Evolutionary conservation across 2,329 filamentous ascomycete genomes (phyloP), one percentile per base, ranked within the genome.

Genomic region (Cryphonectria naterciae): DNA sequence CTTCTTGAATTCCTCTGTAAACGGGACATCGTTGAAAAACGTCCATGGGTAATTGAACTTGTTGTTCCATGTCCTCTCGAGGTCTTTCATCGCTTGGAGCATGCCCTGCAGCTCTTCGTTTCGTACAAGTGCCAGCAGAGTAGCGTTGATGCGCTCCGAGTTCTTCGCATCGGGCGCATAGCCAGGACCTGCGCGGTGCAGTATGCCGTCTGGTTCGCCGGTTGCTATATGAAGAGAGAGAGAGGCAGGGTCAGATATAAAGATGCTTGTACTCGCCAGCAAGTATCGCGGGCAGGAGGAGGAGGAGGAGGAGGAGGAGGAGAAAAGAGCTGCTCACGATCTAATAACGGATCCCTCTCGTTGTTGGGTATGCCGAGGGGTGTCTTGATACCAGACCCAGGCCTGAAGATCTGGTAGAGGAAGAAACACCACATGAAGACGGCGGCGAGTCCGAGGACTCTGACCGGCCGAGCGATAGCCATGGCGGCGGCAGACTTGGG

Each of bases 11-110:
- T 98, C 95, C 22, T 96, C 92, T 2, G 92, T 91, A 78, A 99
- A 99, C 22, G 93, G 93, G 67, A 93, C 91, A 78, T 99, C 95
- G 83, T 99, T 99, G 87, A 99, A 97, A 81, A 99, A 99, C 11
- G 94, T 98, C 94, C 96, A 99, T 0, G 96, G 96, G 79, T 99
- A 99, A 85, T 99, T 99, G 88, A 98, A 99, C 79, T 99, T 99
- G 85, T 89, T 86, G 78, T 99, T 99, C 94, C 95, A 99, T 0
- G 95, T 98, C 75, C 92, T 85, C 83, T 99, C 96, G 72, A 99
- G 86, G 78, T 99, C 95, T 69, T 83, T 83, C 93, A 99, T 99
- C 37, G 94, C 94, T 78, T 91, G 88, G 37, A 98, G 85, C 85
- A 99, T 92, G 63, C 92, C 93, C 32, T 89, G 83, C 39, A 98